Evolutionary conservation across 192 early-diverging fungal genomes (phyloP).

Genomic region (Mortierella hygrophila): DNA sequence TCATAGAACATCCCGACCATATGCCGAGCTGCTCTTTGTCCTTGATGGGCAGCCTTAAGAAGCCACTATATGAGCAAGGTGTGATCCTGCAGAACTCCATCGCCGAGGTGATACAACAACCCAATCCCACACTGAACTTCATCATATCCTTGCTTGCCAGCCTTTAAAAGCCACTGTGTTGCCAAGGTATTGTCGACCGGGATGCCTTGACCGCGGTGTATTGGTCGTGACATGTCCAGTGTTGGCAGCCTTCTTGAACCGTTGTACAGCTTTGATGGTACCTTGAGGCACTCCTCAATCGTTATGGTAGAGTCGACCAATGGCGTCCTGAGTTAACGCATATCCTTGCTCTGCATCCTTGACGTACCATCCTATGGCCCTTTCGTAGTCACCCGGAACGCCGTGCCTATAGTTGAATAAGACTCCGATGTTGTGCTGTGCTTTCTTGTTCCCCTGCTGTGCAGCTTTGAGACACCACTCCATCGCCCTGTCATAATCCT

Average conservation of each 20-base stretch:
- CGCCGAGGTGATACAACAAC: no score
- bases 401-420: neutral
- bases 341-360: constrained; percentile 6
- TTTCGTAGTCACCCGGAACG: neutral
- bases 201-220: neutral
- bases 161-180: neutral
- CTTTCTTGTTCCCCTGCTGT: no score
- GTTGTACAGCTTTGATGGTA: neutral
- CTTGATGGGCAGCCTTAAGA: neutral
- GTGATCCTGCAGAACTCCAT: neutral
- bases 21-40: no score
- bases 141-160: neutral
- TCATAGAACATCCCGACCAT: no score
- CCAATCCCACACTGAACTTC: neutral
- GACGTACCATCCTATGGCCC: neutral
- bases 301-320: neutral
- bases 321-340: neutral
- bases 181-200: neutral
- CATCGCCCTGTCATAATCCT: neutral
- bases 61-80: neutral
- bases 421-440: neutral
- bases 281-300: neutral
- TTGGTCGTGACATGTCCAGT: neutral
- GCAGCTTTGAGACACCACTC: neutral
- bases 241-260: neutral